Evolutionary conservation across 2,329 filamentous ascomycete species (phyloP).

Genomic region (Botrytis pseudocinerea): DNA sequence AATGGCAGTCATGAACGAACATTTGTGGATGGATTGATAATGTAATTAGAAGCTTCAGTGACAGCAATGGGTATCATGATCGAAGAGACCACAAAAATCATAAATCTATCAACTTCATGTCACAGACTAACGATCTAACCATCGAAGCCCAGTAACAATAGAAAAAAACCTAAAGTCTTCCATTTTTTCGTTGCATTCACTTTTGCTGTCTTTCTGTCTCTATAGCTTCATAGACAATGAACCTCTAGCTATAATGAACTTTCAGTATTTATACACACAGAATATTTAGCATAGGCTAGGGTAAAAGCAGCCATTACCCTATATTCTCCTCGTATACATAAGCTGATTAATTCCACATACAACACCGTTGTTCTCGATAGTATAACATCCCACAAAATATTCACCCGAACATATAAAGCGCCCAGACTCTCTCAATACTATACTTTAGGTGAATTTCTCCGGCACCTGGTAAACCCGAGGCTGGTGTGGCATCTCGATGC

Average conservation of each 20-base stretch:
- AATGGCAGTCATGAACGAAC: background rate
- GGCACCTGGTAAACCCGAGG: background rate
- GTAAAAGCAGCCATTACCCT: background rate
- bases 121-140: rapidly evolving
- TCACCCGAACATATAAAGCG: background rate
- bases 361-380: background rate
- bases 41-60: background rate
- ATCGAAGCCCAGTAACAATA: background rate
- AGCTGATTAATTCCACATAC: rapidly evolving
- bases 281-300: background rate
- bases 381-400: rapidly evolving
- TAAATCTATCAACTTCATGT: background rate
- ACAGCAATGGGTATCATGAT: background rate
- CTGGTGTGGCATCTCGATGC: background rate
- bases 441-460: background rate
- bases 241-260: rapidly evolving
- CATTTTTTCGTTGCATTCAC: background rate
- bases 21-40: background rate
- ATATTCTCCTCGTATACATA: background rate
- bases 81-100: background rate
- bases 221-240: background rate
- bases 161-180: background rate
- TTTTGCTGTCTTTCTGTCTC: rapidly evolving
- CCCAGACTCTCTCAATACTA: rapidly evolving
- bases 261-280: background rate